A percentile compares a stretch with the other conserved stretches of the same genome.
Evolutionary conservation across 441 rosid species (phyloP).

Genomic region (Populus trichocarpa): DNA sequence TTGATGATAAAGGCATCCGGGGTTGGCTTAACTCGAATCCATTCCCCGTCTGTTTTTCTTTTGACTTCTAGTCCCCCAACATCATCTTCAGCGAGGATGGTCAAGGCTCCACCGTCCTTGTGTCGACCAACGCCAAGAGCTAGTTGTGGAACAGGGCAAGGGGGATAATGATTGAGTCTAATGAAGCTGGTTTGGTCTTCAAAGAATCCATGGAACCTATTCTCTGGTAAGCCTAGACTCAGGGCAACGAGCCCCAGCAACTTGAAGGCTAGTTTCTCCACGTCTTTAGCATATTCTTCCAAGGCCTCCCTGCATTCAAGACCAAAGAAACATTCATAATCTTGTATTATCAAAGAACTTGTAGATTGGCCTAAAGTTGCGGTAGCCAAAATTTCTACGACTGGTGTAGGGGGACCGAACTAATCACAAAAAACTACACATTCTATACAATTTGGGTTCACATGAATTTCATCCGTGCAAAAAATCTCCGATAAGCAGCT

Average conservation of each 20-base stretch:
- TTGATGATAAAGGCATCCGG: constrained; percentile 13
- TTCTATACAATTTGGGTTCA: no score
- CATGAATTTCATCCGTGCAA: no score
- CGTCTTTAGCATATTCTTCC: constrained; percentile 58
- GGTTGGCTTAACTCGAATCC: constrained; percentile 4
- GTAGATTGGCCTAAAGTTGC: no score
- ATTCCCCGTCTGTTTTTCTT: constrained; percentile 2
- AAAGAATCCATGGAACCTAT: constrained; percentile 48
- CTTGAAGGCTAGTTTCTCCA: constrained; percentile 44
- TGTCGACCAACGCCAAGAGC: constrained; percentile 77
- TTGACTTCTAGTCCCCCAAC: constrained; percentile 15
- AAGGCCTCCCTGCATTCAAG: constrained; percentile 45
- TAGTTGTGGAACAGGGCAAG: constrained; percentile 70
- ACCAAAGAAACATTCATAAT: no score
- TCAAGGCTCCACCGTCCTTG: constrained; percentile 62
- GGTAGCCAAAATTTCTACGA: no score
- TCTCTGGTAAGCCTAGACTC: constrained; percentile 48
- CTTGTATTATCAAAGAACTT: no score
- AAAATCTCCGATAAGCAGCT: no score
- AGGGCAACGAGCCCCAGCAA: constrained; percentile 57
- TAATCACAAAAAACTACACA: no score
- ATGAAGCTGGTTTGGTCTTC: constrained; percentile 59
- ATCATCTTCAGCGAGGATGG: constrained; percentile 7
- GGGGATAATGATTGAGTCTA: constrained; percentile 73
- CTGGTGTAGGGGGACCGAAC: no score